Evolutionary conservation across 23 red algal genomes (phyloP), one percentile per base, ranked within the genome.

Genomic region (Gracilaria domingensis): DNA sequence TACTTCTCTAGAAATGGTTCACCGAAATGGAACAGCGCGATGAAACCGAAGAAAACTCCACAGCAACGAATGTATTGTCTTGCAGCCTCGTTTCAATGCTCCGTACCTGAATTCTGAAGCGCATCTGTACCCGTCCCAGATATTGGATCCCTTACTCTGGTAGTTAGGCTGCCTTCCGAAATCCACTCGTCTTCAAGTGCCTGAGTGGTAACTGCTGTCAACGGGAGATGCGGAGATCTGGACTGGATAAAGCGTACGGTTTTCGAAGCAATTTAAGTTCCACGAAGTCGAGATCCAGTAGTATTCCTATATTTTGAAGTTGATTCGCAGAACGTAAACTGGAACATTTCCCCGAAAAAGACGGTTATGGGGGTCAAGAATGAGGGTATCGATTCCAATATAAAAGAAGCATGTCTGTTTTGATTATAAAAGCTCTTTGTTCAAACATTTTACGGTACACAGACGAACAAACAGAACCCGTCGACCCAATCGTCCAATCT

Each of bases 311-410:
- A 83, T 38, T 5, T 95, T 45, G 13, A 49, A 59, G 53, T 81
- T 30, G 53, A 44, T 26, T 59, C 75, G 13, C 37, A 34, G 42
- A 55, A 57, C 84, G 93, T 95, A 21, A 83, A 95, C 66, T 95
- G 93, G 93, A 95, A 95, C 65, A 72, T 95, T 17, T 83, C 66
- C 30, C 93, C 93, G 9, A 83, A 86, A 67, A 95, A 95, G 51
- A 60, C 93, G 3, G 33, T 29, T 12, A 60, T 89, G 84, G 84
- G 79, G n/a, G 83, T 95, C 56, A 70, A 74, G 12, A 76, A 89
- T 58, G 11, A 35, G 20, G 49, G 25, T 0, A 50, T 51, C 21
- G 16, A 77, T 33, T 37, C 12, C 3, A 49, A n/a, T 23, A 14
- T 37, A 28, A 45, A 51, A 25, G 72, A 77, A 6, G 72, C 72